Evolutionary conservation across 352 stramenopile genomes (phyloP), one percentile per base, ranked within the genome.

Genomic region (Phytophthora brassicae): DNA sequence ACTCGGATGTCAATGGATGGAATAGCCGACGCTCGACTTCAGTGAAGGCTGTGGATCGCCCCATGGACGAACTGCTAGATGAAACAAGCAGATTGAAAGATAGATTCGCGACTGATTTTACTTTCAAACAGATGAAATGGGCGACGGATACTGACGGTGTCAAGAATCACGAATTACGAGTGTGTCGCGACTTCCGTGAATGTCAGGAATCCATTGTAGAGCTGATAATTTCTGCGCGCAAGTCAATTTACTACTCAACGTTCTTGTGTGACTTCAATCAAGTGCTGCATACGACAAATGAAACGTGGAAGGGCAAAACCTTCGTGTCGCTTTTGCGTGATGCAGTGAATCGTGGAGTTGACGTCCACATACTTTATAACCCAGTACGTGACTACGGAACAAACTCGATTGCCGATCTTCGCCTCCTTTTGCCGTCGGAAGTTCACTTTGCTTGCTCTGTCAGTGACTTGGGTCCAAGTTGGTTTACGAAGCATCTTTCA

Each of bases 181-280:
- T 76, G 35, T 66, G 85, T 26, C 61, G 62, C 0, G 83, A 92
- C 51, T 89, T 92, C 48, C 68, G 83, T 2, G 79, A 78, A 49
- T 92, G 83, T 49, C 86, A 88, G 60, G 70, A 66, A 14, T 54
- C 66, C 8, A 87, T 92, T 48, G 77, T 90, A 13, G 48, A 70
- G 19, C 69, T 92, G 12, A 45, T 92, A 2, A 64, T 73, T 24
- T 84, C 79, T 0, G 81, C 83, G 5, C 68, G 60, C 3, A 79
- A 68, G 26, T 87, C 75, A 0, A 79, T 92, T 39, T 89, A 87
- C 68, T 92, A 92, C 59, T 92, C 83, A 46, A 92, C 83, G 4
- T 92, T 92, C 55, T 68, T 92, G 22, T 92, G 83, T 52, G 83
- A 92, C 56, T 90, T 89, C 42, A 84, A 56, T 7, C 83, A 89